phyloP scores from a whole-genome alignment of 805 yeast species.

The Candida nonsorbophila region DNA sequence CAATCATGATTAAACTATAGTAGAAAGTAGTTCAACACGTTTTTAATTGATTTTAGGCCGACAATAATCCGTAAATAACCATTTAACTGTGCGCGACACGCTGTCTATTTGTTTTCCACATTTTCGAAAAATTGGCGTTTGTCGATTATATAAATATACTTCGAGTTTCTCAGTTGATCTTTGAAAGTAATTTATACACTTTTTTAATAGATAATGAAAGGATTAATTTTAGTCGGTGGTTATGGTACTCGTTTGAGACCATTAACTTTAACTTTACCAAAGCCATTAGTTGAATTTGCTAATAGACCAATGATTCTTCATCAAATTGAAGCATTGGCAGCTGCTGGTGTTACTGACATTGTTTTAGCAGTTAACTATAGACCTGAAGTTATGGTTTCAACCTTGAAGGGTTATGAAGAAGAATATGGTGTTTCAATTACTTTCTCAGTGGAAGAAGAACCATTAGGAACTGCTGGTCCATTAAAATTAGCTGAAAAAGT shows the following conservation, averaged over 20 bases:
- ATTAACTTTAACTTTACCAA: constrained; percentile 88
- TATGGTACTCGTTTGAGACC: constrained; percentile 99
- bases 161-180: no score
- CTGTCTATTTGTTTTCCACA: no score
- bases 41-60: no score
- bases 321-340: constrained; percentile 96
- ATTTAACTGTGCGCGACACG: no score
- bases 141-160: no score
- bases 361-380: constrained; percentile 98
- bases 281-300: constrained; percentile 96
- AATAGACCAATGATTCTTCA: constrained; percentile 99
- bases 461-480: constrained; percentile 99
- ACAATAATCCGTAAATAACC: no score
- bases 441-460: constrained; percentile 98
- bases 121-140: no score
- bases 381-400: constrained; percentile 98
- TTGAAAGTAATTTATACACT: no score
- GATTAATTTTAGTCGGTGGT: constrained; percentile 97
- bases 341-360: constrained; percentile 98
- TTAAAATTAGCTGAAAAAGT: constrained; percentile 93
- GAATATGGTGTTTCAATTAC: constrained; percentile 93
- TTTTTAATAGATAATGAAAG: constrained; percentile 74
- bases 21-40: no score
- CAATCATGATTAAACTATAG: no score
- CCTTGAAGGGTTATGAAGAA: constrained; percentile 89